Conservation (phyloP, 495 filamentous ascomycete genomes). For the Tuber umbilicatum region DNA sequence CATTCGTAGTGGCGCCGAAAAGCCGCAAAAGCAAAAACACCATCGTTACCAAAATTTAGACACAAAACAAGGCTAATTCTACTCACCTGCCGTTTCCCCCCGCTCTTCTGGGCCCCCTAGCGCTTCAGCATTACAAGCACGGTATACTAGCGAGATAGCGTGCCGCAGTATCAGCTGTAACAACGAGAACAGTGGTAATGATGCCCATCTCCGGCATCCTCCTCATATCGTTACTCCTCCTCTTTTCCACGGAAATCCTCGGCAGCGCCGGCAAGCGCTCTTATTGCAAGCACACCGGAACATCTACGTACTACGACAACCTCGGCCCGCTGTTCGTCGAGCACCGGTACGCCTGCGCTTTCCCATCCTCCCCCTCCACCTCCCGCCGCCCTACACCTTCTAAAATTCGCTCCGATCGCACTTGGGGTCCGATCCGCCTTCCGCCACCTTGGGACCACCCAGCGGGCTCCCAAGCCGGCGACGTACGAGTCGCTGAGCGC, state of each 20-base stretch:
- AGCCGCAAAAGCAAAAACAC: neutral
- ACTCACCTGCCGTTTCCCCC: neutral
- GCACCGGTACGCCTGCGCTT: slow-evolving; percentile 39
- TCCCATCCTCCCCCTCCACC: slow-evolving; percentile 48
- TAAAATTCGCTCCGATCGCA: neutral
- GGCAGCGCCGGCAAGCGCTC: neutral
- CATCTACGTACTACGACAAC: slow-evolving; percentile 27
- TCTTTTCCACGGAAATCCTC: neutral
- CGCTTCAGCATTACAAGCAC: neutral
- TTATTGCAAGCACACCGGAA: slow-evolving; percentile 19
- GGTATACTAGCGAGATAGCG: neutral
- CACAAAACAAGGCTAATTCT: neutral
- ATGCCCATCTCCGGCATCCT: neutral
- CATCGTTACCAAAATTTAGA: neutral
- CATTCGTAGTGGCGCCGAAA: neutral
- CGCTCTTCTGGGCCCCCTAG: neutral
- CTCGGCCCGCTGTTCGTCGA: slow-evolving; percentile 36
- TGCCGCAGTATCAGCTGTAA: neutral
- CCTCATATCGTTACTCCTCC: neutral
- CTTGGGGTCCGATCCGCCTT: slow-evolving; percentile 16
- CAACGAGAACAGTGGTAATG: neutral
- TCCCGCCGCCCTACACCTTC: neutral
- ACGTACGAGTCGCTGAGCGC: slow-evolving; percentile 18
- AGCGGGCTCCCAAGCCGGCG: slow-evolving; percentile 27
- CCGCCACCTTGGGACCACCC: slow-evolving; percentile 35